Conservation (phyloP, 2,329 filamentous ascomycete genomes). For the Blastomyces emzantsi region DNA sequence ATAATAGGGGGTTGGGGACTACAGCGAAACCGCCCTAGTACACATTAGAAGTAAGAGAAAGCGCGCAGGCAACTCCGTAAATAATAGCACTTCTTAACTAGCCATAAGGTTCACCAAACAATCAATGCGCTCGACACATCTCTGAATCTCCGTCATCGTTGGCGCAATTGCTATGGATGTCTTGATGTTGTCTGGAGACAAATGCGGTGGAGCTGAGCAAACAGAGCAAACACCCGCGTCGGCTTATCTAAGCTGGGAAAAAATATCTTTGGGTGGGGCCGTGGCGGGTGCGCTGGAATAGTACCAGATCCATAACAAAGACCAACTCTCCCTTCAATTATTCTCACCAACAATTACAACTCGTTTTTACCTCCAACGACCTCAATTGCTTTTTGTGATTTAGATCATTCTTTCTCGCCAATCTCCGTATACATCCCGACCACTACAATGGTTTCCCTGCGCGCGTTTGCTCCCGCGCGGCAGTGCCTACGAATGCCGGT, state of each 20-base stretch:
- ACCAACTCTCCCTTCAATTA: neutral
- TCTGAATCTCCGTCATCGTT: neutral
- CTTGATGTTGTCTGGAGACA: neutral
- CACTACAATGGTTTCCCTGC: conserved; percentile 69
- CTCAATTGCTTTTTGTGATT: neutral
- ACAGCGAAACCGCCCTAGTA: neutral
- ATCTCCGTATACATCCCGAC: neutral
- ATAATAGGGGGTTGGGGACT: conserved; percentile 28
- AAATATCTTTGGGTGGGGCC: neutral
- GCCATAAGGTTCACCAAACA: neutral
- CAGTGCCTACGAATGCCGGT: conserved; percentile 65
- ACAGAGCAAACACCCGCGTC: neutral
- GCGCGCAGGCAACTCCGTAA: neutral
- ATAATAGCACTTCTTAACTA: conserved; percentile 4
- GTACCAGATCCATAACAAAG: neutral
- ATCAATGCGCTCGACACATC: neutral
- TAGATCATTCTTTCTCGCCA: no score
- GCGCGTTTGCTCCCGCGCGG: conserved; percentile 67
- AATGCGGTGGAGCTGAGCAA: neutral
- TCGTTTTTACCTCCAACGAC: neutral
- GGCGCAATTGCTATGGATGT: neutral
- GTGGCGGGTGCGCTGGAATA: neutral
- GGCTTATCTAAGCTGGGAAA: conserved; percentile 3
- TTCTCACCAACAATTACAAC: neutral
- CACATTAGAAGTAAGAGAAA: neutral